Evolutionary conservation across 345 rosid genomes (phyloP), one percentile per base, ranked within the genome.

Genomic region (Salix viminalis): DNA sequence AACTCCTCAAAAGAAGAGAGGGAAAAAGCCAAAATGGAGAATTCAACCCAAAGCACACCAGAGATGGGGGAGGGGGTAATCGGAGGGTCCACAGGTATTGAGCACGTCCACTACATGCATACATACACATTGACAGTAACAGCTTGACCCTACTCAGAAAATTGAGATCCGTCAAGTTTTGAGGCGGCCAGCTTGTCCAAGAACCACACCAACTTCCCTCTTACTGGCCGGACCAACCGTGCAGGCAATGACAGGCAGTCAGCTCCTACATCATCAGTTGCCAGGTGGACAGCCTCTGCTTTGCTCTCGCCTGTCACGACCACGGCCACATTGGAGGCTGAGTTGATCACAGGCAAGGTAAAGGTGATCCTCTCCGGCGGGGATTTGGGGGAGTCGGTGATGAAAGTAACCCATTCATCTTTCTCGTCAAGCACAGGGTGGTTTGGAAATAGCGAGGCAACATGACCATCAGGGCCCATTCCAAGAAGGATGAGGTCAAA

Each of bases 281-380:
- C 94, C 77, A 89, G 78, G 83, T 88, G 94, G 2, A 89, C 76
- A 50, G 92, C 89, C 71, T 89, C 90, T 36, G 99, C 92, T 84
- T 93, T 91, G 87, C 83, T 82, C 54, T 89, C 97, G 3, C 94
- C 97, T 4, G 91, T 78, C 76, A 88, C 96, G 1, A 91, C 92
- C 19, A 95, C 67, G 5, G 80, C 96, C 36, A 95, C 96, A 19
- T 84, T 89, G 67, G 97, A 85, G 41, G 99, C 94, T 2, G 97
- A 85, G 83, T 93, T 93, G 84, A 95, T 91, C 87, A 93, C 97
- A 0, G 97, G 97, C 76, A 95, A 74, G 67, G 97, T 95, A 82
- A 93, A 95, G 9, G 97, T 95, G 80, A 95, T 90, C 84, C 99
- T 91, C 88, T 93, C 97, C 0, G 94, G 94, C 28, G 99, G 97